phyloP scores from a whole-genome alignment of 73 alveolate species.

The Paramecium biaurelia region DNA sequence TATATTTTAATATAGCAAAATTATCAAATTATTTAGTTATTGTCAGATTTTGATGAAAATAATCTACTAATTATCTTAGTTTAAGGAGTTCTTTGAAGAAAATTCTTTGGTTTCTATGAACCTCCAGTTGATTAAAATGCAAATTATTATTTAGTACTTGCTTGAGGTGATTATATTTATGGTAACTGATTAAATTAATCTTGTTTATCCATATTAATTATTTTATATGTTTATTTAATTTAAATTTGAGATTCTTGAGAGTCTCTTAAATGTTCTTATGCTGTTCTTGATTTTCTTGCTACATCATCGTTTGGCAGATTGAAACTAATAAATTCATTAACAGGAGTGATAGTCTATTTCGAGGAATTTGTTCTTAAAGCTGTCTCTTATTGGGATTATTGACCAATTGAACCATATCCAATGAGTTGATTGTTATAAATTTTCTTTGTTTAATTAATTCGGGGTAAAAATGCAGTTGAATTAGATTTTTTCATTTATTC shows the following conservation, averaged over 20 bases:
- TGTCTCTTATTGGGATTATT: not conserved
- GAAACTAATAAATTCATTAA: not conserved
- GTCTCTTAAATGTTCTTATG: not conserved
- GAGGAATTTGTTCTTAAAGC: constrained; percentile 11
- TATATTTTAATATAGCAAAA: not conserved
- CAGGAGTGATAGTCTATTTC: not conserved
- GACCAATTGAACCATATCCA: not conserved
- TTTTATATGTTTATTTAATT: not conserved
- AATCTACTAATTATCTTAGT: not conserved
- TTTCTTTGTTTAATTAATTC: not conserved
- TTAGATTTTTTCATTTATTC: not conserved
- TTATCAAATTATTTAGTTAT: not conserved
- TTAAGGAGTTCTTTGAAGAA: constrained; percentile 4
- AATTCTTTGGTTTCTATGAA: not conserved
- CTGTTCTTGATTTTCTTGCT: not conserved
- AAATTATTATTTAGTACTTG: not conserved
- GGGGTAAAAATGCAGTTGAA: constrained; percentile 6
- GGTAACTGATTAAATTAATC: not conserved
- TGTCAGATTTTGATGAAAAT: constrained; percentile 24
- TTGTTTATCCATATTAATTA: not conserved
- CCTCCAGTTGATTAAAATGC: constrained; percentile 18
- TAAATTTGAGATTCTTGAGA: not conserved
- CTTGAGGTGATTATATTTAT: not conserved
- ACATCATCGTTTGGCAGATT: not conserved
- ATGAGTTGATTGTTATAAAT: not conserved